These are phyloP conservation scores for Lodderomyces elongisporus DNA, from an alignment of 1,139 yeast genomes.

Conservation along the genomic window DNA sequence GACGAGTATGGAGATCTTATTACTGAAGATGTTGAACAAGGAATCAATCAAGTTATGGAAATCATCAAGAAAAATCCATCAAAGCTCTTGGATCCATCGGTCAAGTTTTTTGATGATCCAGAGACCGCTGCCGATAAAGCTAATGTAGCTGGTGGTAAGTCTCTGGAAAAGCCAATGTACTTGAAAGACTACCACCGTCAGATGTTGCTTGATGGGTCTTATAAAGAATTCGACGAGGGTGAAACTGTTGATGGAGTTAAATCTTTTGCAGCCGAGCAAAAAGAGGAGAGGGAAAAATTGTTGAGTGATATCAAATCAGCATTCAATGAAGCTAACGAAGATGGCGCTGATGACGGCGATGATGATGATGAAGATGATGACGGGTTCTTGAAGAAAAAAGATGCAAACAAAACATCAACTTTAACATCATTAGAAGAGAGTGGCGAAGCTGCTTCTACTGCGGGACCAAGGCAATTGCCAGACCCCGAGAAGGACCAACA, in stretches of 20 bases:
- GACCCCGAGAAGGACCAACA: constrained; percentile 64
- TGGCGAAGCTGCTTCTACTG: background rate
- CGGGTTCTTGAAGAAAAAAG: constrained; percentile 51
- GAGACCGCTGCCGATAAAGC: constrained; percentile 32
- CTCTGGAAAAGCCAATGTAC: constrained; percentile 71
- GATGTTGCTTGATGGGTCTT: constrained; percentile 62
- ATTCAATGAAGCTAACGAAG: constrained; percentile 44
- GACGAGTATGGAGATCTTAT: constrained; percentile 88
- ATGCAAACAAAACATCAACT: constrained; percentile 13
- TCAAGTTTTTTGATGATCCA: constrained; percentile 67
- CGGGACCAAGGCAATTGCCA: constrained; percentile 41
- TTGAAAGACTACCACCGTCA: constrained; percentile 90
- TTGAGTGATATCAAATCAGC: constrained; percentile 72
- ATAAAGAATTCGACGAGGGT: constrained; percentile 47
- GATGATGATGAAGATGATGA: constrained; percentile 12
- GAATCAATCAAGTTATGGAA: constrained; percentile 65
- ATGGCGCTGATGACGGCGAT: constrained; percentile 45
- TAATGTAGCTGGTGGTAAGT: constrained; percentile 16
- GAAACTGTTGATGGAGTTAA: constrained; percentile 55
- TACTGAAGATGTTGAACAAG: constrained; percentile 80
- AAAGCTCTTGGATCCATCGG: constrained; percentile 59
- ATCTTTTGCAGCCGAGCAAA: constrained; percentile 67
- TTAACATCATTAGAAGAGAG: constrained; percentile 8
- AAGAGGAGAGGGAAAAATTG: constrained; percentile 67
- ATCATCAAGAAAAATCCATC: constrained; percentile 66